These are phyloP conservation scores for Suillus plorans DNA, from an alignment of 768 basidiomycete genomes.

Conservation along the genomic window DNA sequence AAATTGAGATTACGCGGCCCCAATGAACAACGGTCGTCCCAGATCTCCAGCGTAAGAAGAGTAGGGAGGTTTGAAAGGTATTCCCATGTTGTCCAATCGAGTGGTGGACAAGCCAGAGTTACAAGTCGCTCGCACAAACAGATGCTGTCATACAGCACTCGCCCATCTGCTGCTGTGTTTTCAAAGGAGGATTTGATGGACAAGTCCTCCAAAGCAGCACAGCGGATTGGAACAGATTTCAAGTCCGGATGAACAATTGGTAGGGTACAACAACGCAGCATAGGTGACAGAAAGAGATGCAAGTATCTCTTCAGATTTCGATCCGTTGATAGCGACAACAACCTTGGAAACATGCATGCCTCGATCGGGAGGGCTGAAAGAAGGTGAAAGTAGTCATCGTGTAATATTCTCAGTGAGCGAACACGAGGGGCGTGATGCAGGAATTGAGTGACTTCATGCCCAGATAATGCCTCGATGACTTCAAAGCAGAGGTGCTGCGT, in stretches of 20 bases:
- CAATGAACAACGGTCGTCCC: background rate
- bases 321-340: background rate
- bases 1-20: background rate
- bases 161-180: background rate
- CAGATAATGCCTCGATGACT: background rate
- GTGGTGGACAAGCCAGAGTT: background rate
- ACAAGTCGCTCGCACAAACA: background rate
- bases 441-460: background rate
- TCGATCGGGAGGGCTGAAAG: background rate
- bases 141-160: background rate
- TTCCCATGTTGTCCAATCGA: background rate
- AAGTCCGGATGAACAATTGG: background rate
- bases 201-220: background rate
- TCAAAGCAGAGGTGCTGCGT: background rate
- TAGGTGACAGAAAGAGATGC: background rate
- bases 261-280: background rate
- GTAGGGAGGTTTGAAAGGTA: background rate
- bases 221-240: background rate
- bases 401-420: background rate
- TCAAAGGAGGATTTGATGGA: background rate
- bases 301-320: background rate
- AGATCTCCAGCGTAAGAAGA: background rate
- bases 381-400: background rate
- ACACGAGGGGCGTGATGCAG: background rate
- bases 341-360: background rate